phyloP scores from a whole-genome alignment of 805 yeast species.

The Geotrichum ghanense region DNA sequence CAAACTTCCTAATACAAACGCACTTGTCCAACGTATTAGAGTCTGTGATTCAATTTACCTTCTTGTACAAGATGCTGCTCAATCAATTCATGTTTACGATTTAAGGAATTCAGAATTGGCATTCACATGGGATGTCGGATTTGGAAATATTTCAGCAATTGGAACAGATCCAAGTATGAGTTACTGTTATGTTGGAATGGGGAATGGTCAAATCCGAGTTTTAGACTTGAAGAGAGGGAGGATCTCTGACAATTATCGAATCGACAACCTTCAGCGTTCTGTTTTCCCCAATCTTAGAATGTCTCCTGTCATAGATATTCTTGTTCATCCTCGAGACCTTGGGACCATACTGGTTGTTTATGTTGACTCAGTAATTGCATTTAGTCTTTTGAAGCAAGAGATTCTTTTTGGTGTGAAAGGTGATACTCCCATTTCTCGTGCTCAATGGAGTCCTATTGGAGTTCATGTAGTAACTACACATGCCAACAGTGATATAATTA shows the following conservation, averaged over 20 bases:
- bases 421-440: constrained; percentile 25
- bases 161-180: constrained; percentile 82
- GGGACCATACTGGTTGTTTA: constrained; percentile 70
- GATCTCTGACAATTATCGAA: constrained; percentile 44
- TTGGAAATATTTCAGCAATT: constrained; percentile 52
- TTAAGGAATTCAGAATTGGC: constrained; percentile 51
- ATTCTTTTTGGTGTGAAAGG: constrained; percentile 49
- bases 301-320: constrained; percentile 56
- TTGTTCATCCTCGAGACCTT: constrained; percentile 83
- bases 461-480: constrained; percentile 71
- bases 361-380: constrained; percentile 53
- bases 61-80: constrained; percentile 54
- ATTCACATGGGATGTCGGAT: constrained; percentile 46
- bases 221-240: constrained; percentile 75
- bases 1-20: constrained; percentile 34
- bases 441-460: constrained; percentile 81
- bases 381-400: constrained; percentile 50
- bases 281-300: constrained; percentile 44
- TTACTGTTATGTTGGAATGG: constrained; percentile 72
- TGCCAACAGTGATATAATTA: constrained; percentile 72
- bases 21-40: constrained; percentile 37
- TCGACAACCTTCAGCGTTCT: constrained; percentile 62
- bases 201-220: constrained; percentile 59
- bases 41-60: constrained; percentile 77
- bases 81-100: constrained; percentile 58